phyloP scores from a whole-genome alignment of 768 basidiomycete species.

The Lactarius pseudohatsudake region DNA sequence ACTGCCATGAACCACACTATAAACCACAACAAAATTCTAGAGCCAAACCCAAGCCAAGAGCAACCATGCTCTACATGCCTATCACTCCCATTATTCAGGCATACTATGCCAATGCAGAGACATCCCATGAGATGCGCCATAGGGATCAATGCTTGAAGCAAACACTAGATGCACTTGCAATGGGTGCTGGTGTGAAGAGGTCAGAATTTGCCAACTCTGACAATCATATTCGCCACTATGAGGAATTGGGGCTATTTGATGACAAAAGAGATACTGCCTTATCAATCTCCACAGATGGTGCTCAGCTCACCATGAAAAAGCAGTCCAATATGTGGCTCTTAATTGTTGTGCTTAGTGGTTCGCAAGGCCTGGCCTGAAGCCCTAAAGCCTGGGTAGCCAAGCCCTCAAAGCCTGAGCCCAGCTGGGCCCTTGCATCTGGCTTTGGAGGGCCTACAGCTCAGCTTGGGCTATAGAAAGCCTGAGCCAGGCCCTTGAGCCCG shows the following conservation, averaged over 20 bases:
- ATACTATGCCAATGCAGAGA: constrained; percentile 7
- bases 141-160: background rate
- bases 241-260: background rate
- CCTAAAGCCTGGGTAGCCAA: no score
- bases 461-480: no score
- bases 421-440: no score
- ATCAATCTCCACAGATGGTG: constrained; percentile 35
- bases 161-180: background rate
- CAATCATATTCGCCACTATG: background rate
- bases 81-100: background rate
- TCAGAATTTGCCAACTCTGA: constrained; percentile 3
- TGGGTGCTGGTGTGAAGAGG: background rate
- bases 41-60: background rate
- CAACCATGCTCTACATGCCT: background rate
- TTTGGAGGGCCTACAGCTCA: no score
- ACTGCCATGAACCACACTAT: background rate
- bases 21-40: background rate
- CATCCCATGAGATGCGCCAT: background rate
- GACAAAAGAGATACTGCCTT: constrained; percentile 31
- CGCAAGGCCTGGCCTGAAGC: no score
- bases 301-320: constrained; percentile 38
- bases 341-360: constrained; percentile 31
- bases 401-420: no score
- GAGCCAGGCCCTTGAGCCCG: no score
- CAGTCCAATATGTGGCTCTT: constrained; percentile 36